Percentiles rank a stretch among this genome's conserved stretches.
phyloP scores from a whole-genome alignment of 371 early-diverging fungal genomes.

The Syncephalastrum contaminatum region DNA sequence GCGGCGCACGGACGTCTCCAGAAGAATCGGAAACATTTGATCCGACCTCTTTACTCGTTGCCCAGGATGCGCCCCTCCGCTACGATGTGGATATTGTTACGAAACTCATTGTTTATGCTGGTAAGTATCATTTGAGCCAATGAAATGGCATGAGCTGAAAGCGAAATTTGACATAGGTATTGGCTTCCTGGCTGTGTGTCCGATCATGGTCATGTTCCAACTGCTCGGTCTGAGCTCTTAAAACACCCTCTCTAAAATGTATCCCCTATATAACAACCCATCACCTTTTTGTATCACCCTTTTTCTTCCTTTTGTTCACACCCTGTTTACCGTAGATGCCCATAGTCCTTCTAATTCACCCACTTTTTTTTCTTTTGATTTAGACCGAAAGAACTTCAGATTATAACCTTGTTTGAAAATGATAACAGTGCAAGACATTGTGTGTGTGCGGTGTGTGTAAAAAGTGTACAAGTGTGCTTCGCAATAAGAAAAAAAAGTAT shows the following conservation, averaged over 20 bases:
- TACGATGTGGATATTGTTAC: conserved; percentile 72
- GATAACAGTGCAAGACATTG: no score
- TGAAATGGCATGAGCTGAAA: no score
- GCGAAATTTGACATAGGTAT: conserved; percentile 29
- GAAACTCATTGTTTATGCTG: conserved; percentile 69
- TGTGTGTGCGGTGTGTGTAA: no score
- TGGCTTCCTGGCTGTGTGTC: conserved; percentile 56
- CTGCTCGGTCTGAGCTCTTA: conserved; percentile 14
- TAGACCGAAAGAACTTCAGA: background rate
- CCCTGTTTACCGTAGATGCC: background rate
- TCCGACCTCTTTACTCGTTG: conserved; percentile 34
- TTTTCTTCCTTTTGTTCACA: background rate
- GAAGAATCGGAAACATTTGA: conserved; percentile 27
- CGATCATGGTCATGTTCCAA: conserved; percentile 51
- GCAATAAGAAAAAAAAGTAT: background rate
- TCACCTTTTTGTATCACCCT: conserved; percentile 1
- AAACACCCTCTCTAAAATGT: conserved; percentile 1
- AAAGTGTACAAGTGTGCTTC: background rate
- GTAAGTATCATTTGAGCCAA: conserved; percentile 12
- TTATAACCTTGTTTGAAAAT: no score
- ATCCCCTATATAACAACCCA: conserved; percentile 2
- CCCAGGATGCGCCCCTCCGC: conserved; percentile 56
- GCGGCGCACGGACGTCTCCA: conserved; percentile 13
- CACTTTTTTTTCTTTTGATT: background rate
- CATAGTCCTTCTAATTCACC: background rate